Conservation (phyloP, 2,329 filamentous ascomycete species). For the Diaporthe helianthi region DNA sequence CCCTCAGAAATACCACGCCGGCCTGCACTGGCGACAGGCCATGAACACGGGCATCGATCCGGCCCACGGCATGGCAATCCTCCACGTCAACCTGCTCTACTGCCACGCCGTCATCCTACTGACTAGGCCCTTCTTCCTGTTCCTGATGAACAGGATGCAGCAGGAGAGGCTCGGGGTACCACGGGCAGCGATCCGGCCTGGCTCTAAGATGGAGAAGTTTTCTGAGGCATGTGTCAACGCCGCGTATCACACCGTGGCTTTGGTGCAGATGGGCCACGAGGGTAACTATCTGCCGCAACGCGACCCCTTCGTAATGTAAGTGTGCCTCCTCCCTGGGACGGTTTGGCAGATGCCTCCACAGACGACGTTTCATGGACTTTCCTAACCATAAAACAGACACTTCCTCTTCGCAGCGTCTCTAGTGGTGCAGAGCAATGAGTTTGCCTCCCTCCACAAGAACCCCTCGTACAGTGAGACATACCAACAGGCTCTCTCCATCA, state of each 20-base stretch:
- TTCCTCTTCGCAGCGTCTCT: slow-evolving; percentile 63
- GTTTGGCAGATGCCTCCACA: not conserved
- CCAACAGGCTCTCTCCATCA: slow-evolving; percentile 53
- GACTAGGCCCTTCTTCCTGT: slow-evolving; percentile 69
- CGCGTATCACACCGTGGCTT: slow-evolving; percentile 56
- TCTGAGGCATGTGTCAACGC: slow-evolving; percentile 59
- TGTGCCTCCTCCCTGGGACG: slow-evolving; percentile 29
- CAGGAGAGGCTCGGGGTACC: slow-evolving; percentile 42
- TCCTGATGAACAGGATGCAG: slow-evolving; percentile 55
- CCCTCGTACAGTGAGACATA: slow-evolving; percentile 47
- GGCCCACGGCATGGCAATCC: slow-evolving; percentile 63
- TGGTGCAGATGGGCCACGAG: slow-evolving; percentile 54
- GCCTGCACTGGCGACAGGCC: slow-evolving; percentile 59
- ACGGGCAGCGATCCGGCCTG: slow-evolving; percentile 41
- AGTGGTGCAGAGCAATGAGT: slow-evolving; percentile 63
- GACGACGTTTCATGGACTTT: not conserved
- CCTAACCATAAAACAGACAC: slow-evolving; percentile 49
- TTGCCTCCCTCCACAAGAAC: slow-evolving; percentile 56
- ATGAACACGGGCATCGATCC: slow-evolving; percentile 48
- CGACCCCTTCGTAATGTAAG: slow-evolving; percentile 65
- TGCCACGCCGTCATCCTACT: slow-evolving; percentile 69
- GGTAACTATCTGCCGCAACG: slow-evolving; percentile 55
- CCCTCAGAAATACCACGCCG: slow-evolving; percentile 55
- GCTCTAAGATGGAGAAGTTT: slow-evolving; percentile 52
- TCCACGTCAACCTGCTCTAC: slow-evolving; percentile 68